phyloP scores from a whole-genome alignment of 805 yeast genomes.

The Ogataea sp. region DNA sequence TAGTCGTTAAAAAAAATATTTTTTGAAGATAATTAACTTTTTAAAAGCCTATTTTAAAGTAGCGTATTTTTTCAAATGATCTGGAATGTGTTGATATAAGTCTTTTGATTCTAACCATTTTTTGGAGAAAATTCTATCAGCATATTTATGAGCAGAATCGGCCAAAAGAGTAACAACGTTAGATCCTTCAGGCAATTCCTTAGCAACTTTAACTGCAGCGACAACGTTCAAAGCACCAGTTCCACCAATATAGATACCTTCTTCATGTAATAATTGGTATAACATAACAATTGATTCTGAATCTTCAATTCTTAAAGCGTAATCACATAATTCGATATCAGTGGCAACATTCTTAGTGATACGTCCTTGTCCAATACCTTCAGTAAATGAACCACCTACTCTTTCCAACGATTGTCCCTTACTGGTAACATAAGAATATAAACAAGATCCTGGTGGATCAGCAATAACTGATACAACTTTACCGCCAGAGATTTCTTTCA shows the following conservation, averaged over 20 bases:
- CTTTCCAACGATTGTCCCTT: conserved; percentile 63
- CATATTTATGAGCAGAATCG: conserved; percentile 86
- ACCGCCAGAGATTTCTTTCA: conserved; percentile 66
- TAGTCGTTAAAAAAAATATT: too few species aligned
- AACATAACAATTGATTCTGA: conserved; percentile 77
- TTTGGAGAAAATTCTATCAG: conserved; percentile 70
- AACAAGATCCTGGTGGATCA: conserved; percentile 90
- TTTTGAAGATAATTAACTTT: neutral
- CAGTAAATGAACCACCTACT: conserved; percentile 83
- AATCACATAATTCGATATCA: conserved; percentile 70
- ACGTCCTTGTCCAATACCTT: conserved; percentile 95
- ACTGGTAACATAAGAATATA: conserved; percentile 68
- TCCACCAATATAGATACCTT: conserved; percentile 86
- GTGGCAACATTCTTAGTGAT: conserved; percentile 74
- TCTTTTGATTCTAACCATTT: conserved; percentile 69
- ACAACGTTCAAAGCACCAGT: conserved; percentile 87
- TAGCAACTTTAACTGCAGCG: conserved; percentile 77
- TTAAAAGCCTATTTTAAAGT: conserved; percentile 26
- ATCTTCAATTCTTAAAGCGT: conserved; percentile 73
- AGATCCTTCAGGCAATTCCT: conserved; percentile 63
- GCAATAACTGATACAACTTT: conserved; percentile 70
- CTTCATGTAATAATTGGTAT: conserved; percentile 76
- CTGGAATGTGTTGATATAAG: conserved; percentile 60
- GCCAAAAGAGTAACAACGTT: conserved; percentile 86
- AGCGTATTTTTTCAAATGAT: conserved; percentile 61